These are phyloP conservation scores for Penicillium concentricum DNA, from an alignment of 2,329 filamentous ascomycete species.

Conservation along the genomic window DNA sequence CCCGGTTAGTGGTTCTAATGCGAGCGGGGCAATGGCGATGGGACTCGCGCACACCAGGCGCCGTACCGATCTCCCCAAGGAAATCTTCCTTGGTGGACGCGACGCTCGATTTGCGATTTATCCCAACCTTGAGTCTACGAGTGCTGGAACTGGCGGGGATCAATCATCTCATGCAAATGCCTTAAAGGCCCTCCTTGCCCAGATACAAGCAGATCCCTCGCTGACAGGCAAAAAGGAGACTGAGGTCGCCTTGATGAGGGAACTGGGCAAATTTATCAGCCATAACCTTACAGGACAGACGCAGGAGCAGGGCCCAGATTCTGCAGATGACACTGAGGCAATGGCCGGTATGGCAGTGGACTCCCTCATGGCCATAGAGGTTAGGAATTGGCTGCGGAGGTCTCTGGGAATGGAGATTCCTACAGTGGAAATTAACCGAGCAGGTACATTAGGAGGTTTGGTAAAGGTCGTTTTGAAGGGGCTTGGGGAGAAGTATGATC, in stretches of 20 bases:
- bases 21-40: not conserved
- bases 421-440: constrained; percentile 57
- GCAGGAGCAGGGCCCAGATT: not conserved
- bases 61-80: not conserved
- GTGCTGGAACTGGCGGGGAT: not conserved
- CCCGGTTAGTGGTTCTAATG: not conserved
- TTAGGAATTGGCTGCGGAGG: constrained; percentile 28
- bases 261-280: constrained; percentile 2
- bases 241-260: not conserved
- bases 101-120: constrained; percentile 5
- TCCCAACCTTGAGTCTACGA: not conserved
- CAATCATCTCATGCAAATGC: not conserved
- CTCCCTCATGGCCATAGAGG: constrained; percentile 31
- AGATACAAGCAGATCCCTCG: not conserved
- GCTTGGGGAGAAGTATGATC: constrained; percentile 13
- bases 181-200: not conserved
- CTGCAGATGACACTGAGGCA: constrained; percentile 17
- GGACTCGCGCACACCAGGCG: not conserved
- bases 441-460: constrained; percentile 16
- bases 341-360: constrained; percentile 24
- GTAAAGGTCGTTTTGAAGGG: constrained; percentile 14
- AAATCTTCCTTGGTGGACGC: not conserved
- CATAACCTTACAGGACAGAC: constrained; percentile 5
- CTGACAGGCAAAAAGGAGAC: not conserved
- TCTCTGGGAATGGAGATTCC: constrained; percentile 26